Base-by-base conservation (phyloP, 352 stramenopile species). In the Pythium aphanidermatum region DNA sequence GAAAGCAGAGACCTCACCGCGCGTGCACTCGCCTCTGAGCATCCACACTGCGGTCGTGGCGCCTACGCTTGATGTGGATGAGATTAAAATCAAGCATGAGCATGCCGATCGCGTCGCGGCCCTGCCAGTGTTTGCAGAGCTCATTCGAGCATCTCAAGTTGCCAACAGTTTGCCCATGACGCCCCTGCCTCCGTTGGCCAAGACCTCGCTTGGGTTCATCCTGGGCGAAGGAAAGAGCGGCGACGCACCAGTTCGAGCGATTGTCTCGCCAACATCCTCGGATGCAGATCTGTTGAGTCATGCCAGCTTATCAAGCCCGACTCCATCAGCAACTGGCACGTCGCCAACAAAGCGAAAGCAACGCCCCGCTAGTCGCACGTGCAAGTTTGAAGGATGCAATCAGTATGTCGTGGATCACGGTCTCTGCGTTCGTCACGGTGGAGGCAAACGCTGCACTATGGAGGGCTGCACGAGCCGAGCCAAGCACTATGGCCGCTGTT, bases 331-430 rank as follows among this genome's bases (percentile, higher is more conserved):
- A 16, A 39, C 50, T 8, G 20, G 46, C 17, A 51, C 50, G 0
- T 42, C 50, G 13, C 16, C 21, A 16, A 25, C 40, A 16, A 52
- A 24, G 25, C 16, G 44, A 28, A 62, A 63, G 32, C 23, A 11
- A 5, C 60, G 70, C 16, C 70, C 70, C 4, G 59, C 71, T 6
- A 83, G 65, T 36, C 74, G 74, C 36, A 73, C 76, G 21, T 86
- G 71, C 51, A 84, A 86, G 49, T 63, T 75, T 36, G 71, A 84
- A 36, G 66, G 60, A 25, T 86, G 74, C 41, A 65, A 79, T 29
- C 68, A 86, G 42, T 86, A 86, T 40, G 72, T 86, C 31, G 74
- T 84, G 23, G 72, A 86, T 34, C 69, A 83, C 48, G 74, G 74
- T 11, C 72, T 83, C 8, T 86, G 74, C 16, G 68, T 84, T 45